Conservation (phyloP, 805 yeast species). For the Candida vartiovaarae region DNA sequence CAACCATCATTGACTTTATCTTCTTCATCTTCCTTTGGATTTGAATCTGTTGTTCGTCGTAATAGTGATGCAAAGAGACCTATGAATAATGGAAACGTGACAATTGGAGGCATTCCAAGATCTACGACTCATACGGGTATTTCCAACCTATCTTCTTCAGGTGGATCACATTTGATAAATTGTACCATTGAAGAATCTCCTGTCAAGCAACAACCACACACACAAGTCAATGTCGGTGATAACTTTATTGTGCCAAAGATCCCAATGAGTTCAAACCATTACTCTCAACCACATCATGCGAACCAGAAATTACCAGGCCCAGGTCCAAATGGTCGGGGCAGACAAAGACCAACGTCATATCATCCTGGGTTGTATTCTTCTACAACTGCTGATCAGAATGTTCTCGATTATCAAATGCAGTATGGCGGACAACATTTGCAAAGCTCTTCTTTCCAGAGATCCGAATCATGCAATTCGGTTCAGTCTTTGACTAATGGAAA, state of each 20-base stretch:
- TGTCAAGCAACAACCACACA: conserved; percentile 8
- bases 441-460: conserved; percentile 23
- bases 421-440: conserved; percentile 12
- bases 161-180: conserved; percentile 8
- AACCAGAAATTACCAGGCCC: conserved; percentile 29
- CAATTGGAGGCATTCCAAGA: conserved; percentile 22
- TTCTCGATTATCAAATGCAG: conserved; percentile 10
- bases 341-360: conserved; percentile 79
- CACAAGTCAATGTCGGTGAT: neutral
- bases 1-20: conserved; percentile 1
- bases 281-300: conserved; percentile 11
- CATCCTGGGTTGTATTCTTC: conserved; percentile 52
- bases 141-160: conserved; percentile 6
- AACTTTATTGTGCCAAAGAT: conserved; percentile 20
- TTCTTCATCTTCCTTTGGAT: neutral
- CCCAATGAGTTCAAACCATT: conserved; percentile 15
- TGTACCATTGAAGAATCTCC: conserved; percentile 22
- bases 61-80: conserved; percentile 11
- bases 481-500: conserved; percentile 26
- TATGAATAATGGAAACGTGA: neutral
- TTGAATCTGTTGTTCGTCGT: conserved; percentile 4
- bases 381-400: neutral
- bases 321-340: conserved; percentile 39
- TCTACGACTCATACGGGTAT: conserved; percentile 30
- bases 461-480: conserved; percentile 36